Conservation (phyloP, 2,329 filamentous ascomycete genomes). For the Aspergillus cejpii region DNA sequence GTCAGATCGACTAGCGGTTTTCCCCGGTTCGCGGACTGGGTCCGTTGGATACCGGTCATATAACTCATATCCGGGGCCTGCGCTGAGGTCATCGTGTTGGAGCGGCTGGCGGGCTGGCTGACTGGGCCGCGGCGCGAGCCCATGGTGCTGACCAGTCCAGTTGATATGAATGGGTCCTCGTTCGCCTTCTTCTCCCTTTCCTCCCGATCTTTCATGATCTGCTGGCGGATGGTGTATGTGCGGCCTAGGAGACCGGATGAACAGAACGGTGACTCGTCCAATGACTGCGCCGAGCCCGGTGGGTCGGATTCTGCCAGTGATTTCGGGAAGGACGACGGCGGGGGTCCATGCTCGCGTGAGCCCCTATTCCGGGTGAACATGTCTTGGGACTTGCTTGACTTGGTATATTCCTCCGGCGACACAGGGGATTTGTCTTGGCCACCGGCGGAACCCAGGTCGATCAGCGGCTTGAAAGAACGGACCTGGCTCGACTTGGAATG, state of each 20-base stretch:
- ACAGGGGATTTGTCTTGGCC: slow-evolving; percentile 24
- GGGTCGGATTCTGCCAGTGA: slow-evolving; percentile 20
- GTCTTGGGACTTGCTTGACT: slow-evolving; percentile 17
- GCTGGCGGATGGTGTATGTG: slow-evolving; percentile 37
- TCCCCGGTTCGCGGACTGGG: slow-evolving; percentile 42
- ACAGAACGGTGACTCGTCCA: slow-evolving; percentile 31
- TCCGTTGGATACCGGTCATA: slow-evolving; percentile 39
- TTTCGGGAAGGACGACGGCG: slow-evolving; percentile 27
- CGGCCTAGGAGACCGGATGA: slow-evolving; percentile 35
- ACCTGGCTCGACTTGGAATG: slow-evolving; percentile 24
- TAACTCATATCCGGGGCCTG: slow-evolving; percentile 18
- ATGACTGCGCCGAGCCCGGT: slow-evolving; percentile 12
- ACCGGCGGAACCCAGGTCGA: slow-evolving; percentile 52
- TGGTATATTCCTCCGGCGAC: slow-evolving; percentile 15
- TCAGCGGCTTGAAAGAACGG: slow-evolving; percentile 55
- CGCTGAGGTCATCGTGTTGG: slow-evolving; percentile 30
- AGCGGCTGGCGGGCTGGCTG: slow-evolving; percentile 23
- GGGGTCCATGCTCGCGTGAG: slow-evolving; percentile 25
- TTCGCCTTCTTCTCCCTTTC: slow-evolving; percentile 31
- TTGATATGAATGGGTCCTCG: slow-evolving; percentile 45
- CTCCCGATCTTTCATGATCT: slow-evolving; percentile 37
- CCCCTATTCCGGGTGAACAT: slow-evolving; percentile 25
- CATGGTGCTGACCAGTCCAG: slow-evolving; percentile 48
- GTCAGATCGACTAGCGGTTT: slow-evolving; percentile 65
- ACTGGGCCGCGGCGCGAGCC: slow-evolving; percentile 36